These are phyloP conservation scores for Murraya paniculata DNA, from an alignment of 345 rosid genomes.

Conservation along the genomic window DNA sequence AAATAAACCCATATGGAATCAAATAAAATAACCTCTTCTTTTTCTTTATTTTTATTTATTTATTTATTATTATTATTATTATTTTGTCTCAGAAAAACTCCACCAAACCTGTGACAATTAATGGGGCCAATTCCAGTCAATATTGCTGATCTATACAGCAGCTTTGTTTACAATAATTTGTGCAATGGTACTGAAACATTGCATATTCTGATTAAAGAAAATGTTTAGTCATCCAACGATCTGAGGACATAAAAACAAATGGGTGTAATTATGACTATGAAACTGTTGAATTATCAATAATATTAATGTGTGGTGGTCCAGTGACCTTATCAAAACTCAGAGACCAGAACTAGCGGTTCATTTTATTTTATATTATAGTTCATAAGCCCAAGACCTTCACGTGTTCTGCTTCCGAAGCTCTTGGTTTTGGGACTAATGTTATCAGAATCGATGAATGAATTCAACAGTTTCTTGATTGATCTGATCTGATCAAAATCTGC, in stretches of 20 bases:
- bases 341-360: background rate
- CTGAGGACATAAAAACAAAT: background rate
- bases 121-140: slow-evolving; percentile 24
- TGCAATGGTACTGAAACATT: background rate
- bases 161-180: background rate
- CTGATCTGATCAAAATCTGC: no score
- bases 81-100: slow-evolving; percentile 8
- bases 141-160: background rate
- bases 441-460: background rate
- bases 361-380: background rate
- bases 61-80: no score
- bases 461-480: background rate
- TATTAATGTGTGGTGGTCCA: background rate
- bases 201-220: background rate
- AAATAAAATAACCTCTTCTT: slow-evolving; percentile 2
- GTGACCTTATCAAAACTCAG: background rate
- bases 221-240: background rate
- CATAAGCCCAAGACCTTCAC: slow-evolving; percentile 25
- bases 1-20: background rate
- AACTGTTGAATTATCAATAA: background rate
- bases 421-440: background rate
- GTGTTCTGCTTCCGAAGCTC: slow-evolving; percentile 18
- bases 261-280: slow-evolving; percentile 2
- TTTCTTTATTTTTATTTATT: background rate
- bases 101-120: slow-evolving; percentile 13